phyloP scores from a whole-genome alignment of 768 basidiomycete genomes.

The Leccinum subgranulosum region DNA sequence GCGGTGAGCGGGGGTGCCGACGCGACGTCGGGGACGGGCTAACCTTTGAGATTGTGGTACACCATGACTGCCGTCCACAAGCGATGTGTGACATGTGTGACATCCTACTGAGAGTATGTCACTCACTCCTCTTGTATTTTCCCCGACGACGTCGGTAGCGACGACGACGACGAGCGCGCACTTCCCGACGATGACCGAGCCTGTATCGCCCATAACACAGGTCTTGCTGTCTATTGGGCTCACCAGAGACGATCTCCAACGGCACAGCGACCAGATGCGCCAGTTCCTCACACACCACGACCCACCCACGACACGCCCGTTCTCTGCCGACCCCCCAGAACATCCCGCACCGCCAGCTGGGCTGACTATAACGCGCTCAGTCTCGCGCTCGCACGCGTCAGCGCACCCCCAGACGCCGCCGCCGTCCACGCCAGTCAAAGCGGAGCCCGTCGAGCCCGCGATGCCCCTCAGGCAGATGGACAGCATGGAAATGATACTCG shows the following conservation, averaged over 20 bases:
- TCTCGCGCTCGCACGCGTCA: slow-evolving; percentile 51
- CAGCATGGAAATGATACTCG: slow-evolving; percentile 76
- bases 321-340: slow-evolving; percentile 33
- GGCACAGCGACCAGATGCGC: slow-evolving; percentile 77
- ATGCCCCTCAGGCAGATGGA: slow-evolving; percentile 58
- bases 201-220: slow-evolving; percentile 66
- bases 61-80: slow-evolving; percentile 47
- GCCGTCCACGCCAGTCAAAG: slow-evolving; percentile 61
- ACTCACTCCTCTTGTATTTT: slow-evolving; percentile 8
- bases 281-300: slow-evolving; percentile 64
- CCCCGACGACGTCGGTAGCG: slow-evolving; percentile 17
- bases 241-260: slow-evolving; percentile 70
- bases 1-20: slow-evolving; percentile 19
- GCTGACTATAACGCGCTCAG: slow-evolving; percentile 42
- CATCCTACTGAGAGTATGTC: background rate
- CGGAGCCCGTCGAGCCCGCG: slow-evolving; percentile 51
- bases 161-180: slow-evolving; percentile 15
- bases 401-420: slow-evolving; percentile 34
- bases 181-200: slow-evolving; percentile 13
- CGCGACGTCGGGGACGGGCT: slow-evolving; percentile 11
- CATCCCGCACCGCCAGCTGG: slow-evolving; percentile 34
- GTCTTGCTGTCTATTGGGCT: slow-evolving; percentile 69
- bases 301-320: slow-evolving; percentile 43
- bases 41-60: slow-evolving; percentile 86
- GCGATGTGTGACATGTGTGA: slow-evolving; percentile 24